Percentiles rank a stretch among this genome's conserved stretches.
These are phyloP conservation scores for Spongospora subterranea DNA, from an alignment of 208 protist genomes.

Conservation along the genomic window DNA sequence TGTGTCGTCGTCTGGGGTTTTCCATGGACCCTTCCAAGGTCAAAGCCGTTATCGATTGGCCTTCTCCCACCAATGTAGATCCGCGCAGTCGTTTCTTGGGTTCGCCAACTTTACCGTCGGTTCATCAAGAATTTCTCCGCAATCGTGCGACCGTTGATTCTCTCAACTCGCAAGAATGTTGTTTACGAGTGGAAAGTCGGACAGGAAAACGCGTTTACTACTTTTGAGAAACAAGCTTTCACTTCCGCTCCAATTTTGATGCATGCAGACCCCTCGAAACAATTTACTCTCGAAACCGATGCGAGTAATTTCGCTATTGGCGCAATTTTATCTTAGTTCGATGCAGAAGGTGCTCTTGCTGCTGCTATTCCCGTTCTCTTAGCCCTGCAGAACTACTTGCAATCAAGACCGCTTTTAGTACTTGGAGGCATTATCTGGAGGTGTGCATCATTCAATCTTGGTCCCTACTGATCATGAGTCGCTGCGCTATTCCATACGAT, in stretches of 20 bases:
- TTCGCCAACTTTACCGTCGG: background rate
- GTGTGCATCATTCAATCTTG: background rate
- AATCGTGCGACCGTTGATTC: background rate
- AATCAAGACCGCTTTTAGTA: background rate
- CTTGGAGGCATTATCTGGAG: background rate
- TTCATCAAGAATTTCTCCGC: background rate
- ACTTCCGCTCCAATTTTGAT: background rate
- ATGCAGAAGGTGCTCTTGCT: background rate
- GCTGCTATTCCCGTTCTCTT: background rate
- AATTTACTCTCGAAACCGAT: conserved; percentile 25
- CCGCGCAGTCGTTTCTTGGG: background rate
- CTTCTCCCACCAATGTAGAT: background rate
- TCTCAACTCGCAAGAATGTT: background rate
- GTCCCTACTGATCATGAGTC: background rate
- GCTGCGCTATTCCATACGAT: background rate
- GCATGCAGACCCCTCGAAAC: conserved; percentile 21
- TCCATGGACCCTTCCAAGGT: background rate
- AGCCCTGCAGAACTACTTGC: background rate
- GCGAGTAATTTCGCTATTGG: conserved; percentile 1
- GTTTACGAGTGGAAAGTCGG: background rate
- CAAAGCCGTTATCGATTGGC: background rate
- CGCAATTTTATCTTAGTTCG: conserved; percentile 5
- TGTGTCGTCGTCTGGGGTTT: background rate
- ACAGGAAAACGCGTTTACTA: background rate
- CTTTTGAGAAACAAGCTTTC: background rate